These are phyloP conservation scores for Cornus kousa DNA, from an alignment of 148 eudicot species.

Conservation along the genomic window DNA sequence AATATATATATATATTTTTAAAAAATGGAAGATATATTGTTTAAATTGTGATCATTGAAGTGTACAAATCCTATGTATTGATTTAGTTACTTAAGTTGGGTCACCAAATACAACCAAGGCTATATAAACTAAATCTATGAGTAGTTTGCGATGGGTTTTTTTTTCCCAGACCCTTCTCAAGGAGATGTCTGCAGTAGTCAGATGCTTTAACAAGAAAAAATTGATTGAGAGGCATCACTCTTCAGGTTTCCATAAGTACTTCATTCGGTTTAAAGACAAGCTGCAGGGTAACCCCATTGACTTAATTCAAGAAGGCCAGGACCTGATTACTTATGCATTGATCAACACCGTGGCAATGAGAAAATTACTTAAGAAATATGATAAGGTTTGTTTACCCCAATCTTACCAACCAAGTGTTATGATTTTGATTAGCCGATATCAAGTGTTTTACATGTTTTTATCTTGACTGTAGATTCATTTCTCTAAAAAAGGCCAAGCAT, in stretches of 20 bases:
- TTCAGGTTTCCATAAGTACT: conserved; percentile 65
- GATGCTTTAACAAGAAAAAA: conserved; percentile 68
- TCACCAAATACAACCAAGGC: too few species aligned
- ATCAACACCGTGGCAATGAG: conserved; percentile 87
- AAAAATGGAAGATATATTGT: too few species aligned
- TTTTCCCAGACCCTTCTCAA: conserved; percentile 84
- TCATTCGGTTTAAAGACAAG: conserved; percentile 62
- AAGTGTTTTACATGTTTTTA: background rate
- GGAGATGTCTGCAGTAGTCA: conserved; percentile 83
- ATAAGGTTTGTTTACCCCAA: conserved; percentile 50
- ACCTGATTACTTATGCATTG: conserved; percentile 38
- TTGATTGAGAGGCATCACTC: conserved; percentile 77
- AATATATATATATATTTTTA: too few species aligned
- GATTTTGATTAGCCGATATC: background rate
- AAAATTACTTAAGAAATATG: conserved; percentile 88
- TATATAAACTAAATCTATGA: too few species aligned
- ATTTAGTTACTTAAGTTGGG: too few species aligned
- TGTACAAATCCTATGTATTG: too few species aligned
- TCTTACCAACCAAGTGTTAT: background rate
- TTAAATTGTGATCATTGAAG: too few species aligned
- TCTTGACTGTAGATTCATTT: conserved; percentile 56
- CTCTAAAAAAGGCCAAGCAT: conserved; percentile 87
- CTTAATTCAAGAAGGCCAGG: conserved; percentile 55
- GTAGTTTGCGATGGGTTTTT: conserved; percentile 81
- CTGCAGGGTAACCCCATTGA: conserved; percentile 44